Conservation (phyloP, 805 yeast genomes). For the Teunomyces tritomae region DNA sequence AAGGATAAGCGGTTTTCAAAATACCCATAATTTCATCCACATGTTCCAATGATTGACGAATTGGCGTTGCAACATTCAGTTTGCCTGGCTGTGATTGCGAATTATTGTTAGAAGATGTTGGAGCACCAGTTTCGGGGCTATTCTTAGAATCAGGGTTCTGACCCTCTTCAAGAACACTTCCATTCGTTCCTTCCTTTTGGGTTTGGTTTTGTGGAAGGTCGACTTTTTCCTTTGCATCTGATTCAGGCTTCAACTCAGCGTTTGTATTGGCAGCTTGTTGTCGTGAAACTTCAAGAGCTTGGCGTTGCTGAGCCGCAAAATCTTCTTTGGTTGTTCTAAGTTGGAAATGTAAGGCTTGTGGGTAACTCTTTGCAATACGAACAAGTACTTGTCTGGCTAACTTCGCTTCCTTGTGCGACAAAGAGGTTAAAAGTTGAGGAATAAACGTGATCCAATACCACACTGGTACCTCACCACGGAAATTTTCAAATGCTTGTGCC, state of each 20-base stretch:
- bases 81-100: background rate
- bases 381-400: conserved; percentile 85
- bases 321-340: conserved; percentile 94
- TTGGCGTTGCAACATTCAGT: conserved; percentile 10
- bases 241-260: conserved; percentile 1
- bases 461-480: conserved; percentile 94
- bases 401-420: conserved; percentile 88
- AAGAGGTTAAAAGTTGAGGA: conserved; percentile 86
- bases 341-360: conserved; percentile 96
- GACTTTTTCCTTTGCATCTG: conserved; percentile 5
- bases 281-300: conserved; percentile 44
- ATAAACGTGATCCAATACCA: conserved; percentile 99
- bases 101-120: background rate
- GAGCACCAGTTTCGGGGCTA: background rate
- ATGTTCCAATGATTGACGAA: conserved; percentile 86
- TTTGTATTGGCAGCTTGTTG: conserved; percentile 11
- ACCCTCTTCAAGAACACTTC: background rate
- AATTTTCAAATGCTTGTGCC: conserved; percentile 84
- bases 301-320: conserved; percentile 81
- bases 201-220: conserved; percentile 7
- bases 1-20: conserved; percentile 92
- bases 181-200: conserved; percentile 3
- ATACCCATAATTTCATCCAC: conserved; percentile 92
- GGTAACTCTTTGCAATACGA: conserved; percentile 92
- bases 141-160: conserved; percentile 1